phyloP scores from a whole-genome alignment of 768 basidiomycete species.

The Trametes gibbosa region DNA sequence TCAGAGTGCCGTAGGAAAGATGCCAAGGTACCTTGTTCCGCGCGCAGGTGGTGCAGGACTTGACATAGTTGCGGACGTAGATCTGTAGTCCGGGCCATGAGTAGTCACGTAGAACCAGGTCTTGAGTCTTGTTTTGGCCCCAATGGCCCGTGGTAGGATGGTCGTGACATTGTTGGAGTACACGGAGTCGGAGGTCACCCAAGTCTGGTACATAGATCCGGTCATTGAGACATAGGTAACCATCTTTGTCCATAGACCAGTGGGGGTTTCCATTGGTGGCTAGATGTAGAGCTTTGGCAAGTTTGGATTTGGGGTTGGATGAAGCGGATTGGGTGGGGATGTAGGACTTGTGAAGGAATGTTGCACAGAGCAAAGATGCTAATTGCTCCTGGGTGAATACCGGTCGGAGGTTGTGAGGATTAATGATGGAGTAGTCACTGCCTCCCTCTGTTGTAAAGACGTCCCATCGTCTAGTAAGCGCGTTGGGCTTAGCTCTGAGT shows the following conservation, averaged over 20 bases:
- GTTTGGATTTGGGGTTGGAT: background rate
- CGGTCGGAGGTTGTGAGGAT: constrained; percentile 20
- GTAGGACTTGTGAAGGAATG: background rate
- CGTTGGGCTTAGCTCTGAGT: constrained; percentile 12
- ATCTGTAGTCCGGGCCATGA: constrained; percentile 27
- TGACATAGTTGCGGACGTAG: constrained; percentile 30
- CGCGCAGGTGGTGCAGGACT: too few species aligned
- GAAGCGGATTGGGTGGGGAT: constrained; percentile 9
- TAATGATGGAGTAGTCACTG: constrained; percentile 20
- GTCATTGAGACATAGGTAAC: constrained; percentile 14
- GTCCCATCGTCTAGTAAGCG: constrained; percentile 23
- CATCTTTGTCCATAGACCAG: background rate
- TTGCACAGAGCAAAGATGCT: too few species aligned
- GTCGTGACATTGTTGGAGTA: constrained; percentile 30
- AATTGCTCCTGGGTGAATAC: constrained; percentile 23
- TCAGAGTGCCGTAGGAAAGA: too few species aligned
- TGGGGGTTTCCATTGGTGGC: background rate
- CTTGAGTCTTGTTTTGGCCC: constrained; percentile 24
- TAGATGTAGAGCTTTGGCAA: background rate
- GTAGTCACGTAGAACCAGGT: constrained; percentile 25
- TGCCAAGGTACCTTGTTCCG: too few species aligned
- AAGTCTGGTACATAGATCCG: constrained; percentile 25
- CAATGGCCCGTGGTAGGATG: constrained; percentile 30
- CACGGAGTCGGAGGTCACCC: constrained; percentile 22
- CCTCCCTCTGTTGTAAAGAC: constrained; percentile 25